These are phyloP conservation scores for Haplosporangium sp. DNA, from an alignment of 371 early-diverging fungal species.

Conservation along the genomic window DNA sequence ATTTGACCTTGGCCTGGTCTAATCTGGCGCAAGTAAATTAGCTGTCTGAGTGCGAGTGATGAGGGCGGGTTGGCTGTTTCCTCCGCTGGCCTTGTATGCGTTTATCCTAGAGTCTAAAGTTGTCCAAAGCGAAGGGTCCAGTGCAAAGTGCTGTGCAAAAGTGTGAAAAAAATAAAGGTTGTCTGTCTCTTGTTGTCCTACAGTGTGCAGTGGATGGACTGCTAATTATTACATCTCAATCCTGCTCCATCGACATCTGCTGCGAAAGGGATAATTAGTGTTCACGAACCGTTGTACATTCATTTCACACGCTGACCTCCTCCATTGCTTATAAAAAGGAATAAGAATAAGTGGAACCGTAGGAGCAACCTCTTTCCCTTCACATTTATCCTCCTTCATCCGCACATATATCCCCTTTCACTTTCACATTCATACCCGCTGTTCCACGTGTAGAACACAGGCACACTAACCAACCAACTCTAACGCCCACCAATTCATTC, in stretches of 20 bases:
- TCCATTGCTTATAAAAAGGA: no score
- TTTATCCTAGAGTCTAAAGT: neutral
- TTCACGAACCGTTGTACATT: no score
- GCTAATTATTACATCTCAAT: neutral
- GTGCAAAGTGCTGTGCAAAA: conserved; percentile 6
- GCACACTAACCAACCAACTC: no score
- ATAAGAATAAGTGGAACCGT: no score
- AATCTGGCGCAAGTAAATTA: no score
- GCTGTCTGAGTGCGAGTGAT: neutral
- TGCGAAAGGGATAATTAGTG: no score
- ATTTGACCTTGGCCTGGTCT: neutral
- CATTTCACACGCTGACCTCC: no score
- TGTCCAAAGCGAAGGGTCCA: conserved; percentile 10
- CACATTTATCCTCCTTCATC: no score
- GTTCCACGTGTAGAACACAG: no score
- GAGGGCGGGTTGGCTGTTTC: neutral
- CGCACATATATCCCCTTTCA: no score
- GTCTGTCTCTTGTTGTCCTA: neutral
- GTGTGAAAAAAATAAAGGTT: conserved; percentile 4
- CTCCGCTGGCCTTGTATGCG: neutral
- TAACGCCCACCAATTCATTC: neutral
- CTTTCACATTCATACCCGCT: no score
- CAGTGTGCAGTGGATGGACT: conserved; percentile 1
- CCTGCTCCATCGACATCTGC: neutral
- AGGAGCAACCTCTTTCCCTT: no score